These are phyloP conservation scores for Dryadomyces sulphureus DNA, from an alignment of 2,329 filamentous ascomycete genomes.

Conservation along the genomic window DNA sequence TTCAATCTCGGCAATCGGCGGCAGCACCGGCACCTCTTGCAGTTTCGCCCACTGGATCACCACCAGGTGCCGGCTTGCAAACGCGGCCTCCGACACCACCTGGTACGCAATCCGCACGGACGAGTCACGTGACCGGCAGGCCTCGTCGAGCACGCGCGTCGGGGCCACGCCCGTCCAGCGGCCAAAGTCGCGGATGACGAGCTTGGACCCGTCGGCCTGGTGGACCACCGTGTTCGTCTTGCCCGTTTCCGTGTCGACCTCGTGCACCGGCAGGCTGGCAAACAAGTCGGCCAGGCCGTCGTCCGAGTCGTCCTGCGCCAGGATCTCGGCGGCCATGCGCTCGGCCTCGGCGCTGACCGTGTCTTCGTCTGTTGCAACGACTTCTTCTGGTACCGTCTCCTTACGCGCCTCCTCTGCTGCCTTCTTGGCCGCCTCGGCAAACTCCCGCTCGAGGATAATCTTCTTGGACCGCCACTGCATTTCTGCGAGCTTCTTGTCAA, in stretches of 20 bases:
- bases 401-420: slow-evolving; percentile 18
- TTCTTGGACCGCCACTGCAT: slow-evolving; percentile 47
- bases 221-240: slow-evolving; percentile 42
- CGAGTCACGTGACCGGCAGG: slow-evolving; percentile 69
- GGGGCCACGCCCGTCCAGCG: slow-evolving; percentile 67
- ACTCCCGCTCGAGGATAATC: slow-evolving; percentile 46
- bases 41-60: slow-evolving; percentile 66
- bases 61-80: slow-evolving; percentile 62
- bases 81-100: slow-evolving; percentile 56
- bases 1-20: slow-evolving; percentile 28
- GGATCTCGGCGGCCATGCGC: slow-evolving; percentile 13
- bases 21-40: slow-evolving; percentile 32
- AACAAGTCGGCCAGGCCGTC: slow-evolving; percentile 39
- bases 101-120: slow-evolving; percentile 52
- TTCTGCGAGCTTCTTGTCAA: slow-evolving; percentile 52
- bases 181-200: slow-evolving; percentile 69
- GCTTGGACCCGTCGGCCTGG: slow-evolving; percentile 33
- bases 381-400: slow-evolving; percentile 8
- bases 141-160: slow-evolving; percentile 64
- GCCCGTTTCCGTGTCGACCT: slow-evolving; percentile 43
- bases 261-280: slow-evolving; percentile 42
- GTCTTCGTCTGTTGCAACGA: slow-evolving; percentile 10
- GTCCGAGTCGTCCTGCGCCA: slow-evolving; percentile 28
- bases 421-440: slow-evolving; percentile 29
- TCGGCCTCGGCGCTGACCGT: slow-evolving; percentile 40